Evolutionary conservation across 2,329 filamentous ascomycete species (phyloP).

Genomic region (Paecilomyces niveus): DNA sequence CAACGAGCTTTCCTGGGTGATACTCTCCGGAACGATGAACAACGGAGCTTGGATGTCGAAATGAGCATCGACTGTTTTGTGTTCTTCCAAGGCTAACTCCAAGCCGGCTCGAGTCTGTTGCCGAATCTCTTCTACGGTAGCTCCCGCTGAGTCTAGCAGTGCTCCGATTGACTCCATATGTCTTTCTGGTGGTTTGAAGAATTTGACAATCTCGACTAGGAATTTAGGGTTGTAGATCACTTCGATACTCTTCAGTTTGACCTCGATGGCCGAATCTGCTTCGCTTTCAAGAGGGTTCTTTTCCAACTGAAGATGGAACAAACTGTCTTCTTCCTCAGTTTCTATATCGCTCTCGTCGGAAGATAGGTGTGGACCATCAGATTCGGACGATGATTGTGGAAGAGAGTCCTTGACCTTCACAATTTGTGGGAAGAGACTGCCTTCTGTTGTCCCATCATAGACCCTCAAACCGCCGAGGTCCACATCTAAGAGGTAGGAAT

Average conservation of each 20-base stretch:
- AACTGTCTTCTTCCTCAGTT: constrained; percentile 57
- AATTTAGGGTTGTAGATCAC: constrained; percentile 97
- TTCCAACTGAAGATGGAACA: constrained; percentile 90
- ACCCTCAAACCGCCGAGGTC: constrained; percentile 88
- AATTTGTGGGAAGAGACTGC: constrained; percentile 89
- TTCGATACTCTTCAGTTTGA: constrained; percentile 91
- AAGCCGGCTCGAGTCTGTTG: constrained; percentile 94
- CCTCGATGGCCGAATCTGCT: constrained; percentile 81
- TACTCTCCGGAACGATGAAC: constrained; percentile 92
- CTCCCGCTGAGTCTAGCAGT: constrained; percentile 89
- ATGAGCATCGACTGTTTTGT: constrained; percentile 96
- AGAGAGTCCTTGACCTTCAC: constrained; percentile 89
- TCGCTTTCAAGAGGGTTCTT: constrained; percentile 90
- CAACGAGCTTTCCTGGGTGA: constrained; percentile 69
- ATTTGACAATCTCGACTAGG: constrained; percentile 81
- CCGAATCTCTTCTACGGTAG: constrained; percentile 87
- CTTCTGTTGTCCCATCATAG: constrained; percentile 89
- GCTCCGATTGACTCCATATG: constrained; percentile 98
- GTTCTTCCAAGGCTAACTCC: constrained; percentile 92
- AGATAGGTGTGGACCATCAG: constrained; percentile 30
- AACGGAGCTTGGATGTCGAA: constrained; percentile 91
- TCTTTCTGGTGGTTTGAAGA: constrained; percentile 91
- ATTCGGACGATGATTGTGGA: constrained; percentile 21
- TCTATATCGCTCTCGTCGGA: constrained; percentile 34
- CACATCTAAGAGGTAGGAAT: constrained; percentile 81